These are phyloP conservation scores for Fusarium sp. DNA, from an alignment of 2,329 filamentous ascomycete species.

Conservation along the genomic window DNA sequence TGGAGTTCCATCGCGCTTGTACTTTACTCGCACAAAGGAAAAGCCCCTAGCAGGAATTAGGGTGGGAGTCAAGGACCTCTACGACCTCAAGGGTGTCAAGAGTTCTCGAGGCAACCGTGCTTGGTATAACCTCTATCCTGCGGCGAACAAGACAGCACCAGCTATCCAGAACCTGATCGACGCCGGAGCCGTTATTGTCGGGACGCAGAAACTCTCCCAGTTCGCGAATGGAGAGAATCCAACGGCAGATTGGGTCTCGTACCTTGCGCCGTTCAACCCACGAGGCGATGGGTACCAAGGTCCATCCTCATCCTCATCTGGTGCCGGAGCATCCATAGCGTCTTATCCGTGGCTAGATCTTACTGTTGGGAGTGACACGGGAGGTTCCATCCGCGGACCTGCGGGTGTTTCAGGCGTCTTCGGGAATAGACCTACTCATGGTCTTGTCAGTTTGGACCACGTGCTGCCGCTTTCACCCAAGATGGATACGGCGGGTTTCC, in stretches of 20 bases:
- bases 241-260: conserved; percentile 43
- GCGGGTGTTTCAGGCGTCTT: conserved; percentile 54
- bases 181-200: conserved; percentile 17
- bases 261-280: conserved; percentile 55
- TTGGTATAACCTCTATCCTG: neutral
- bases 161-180: conserved; percentile 14
- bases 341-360: conserved; percentile 56
- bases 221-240: conserved; percentile 13
- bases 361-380: conserved; percentile 25
- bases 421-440: conserved; percentile 54
- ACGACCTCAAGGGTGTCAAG: conserved; percentile 16
- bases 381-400: conserved; percentile 54
- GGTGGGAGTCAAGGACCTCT: conserved; percentile 23
- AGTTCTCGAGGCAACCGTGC: conserved; percentile 17
- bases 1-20: conserved; percentile 2
- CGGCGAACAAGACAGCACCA: neutral
- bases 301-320: conserved; percentile 55
- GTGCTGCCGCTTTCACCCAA: neutral
- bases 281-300: conserved; percentile 58
- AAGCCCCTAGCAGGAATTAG: conserved; percentile 5
- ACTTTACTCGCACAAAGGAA: neutral
- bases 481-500: neutral
- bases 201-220: conserved; percentile 20
- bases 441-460: conserved; percentile 46
- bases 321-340: conserved; percentile 50